These are phyloP conservation scores for Phytomonas sp. DNA, from an alignment of 208 protist genomes.

Conservation along the genomic window DNA sequence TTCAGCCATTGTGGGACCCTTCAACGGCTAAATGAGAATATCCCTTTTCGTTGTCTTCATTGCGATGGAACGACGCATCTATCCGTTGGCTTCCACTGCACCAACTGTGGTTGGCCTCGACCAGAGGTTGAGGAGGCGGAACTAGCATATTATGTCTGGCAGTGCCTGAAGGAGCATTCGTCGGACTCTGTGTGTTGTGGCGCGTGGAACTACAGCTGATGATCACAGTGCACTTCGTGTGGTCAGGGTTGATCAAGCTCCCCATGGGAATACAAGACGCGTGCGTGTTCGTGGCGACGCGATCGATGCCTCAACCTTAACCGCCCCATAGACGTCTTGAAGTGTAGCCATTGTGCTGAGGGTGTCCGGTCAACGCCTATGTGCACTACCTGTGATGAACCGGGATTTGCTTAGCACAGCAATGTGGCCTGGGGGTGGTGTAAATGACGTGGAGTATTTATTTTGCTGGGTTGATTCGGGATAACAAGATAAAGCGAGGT, in stretches of 20 bases:
- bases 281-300: constrained; percentile 45
- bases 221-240: constrained; percentile 29
- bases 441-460: background rate
- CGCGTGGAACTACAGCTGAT: constrained; percentile 79
- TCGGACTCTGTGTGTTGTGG: constrained; percentile 27
- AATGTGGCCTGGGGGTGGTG: background rate
- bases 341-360: constrained; percentile 33
- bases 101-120: constrained; percentile 34
- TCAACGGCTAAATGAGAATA: constrained; percentile 52
- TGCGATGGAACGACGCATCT: constrained; percentile 22
- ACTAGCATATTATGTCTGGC: constrained; percentile 41
- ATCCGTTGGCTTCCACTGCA: constrained; percentile 54
- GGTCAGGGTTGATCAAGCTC: constrained; percentile 29
- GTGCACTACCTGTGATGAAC: background rate
- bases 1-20: constrained; percentile 38
- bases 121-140: constrained; percentile 23
- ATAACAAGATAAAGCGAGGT: background rate
- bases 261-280: constrained; percentile 42
- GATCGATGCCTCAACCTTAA: constrained; percentile 34
- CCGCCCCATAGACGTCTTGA: constrained; percentile 53
- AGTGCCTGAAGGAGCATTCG: constrained; percentile 45
- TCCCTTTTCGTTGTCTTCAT: constrained; percentile 43
- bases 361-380: background rate
- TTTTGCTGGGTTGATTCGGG: background rate
- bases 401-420: constrained; percentile 4